Conservation (phyloP, 768 basidiomycete genomes). For the Boletales sp. region DNA sequence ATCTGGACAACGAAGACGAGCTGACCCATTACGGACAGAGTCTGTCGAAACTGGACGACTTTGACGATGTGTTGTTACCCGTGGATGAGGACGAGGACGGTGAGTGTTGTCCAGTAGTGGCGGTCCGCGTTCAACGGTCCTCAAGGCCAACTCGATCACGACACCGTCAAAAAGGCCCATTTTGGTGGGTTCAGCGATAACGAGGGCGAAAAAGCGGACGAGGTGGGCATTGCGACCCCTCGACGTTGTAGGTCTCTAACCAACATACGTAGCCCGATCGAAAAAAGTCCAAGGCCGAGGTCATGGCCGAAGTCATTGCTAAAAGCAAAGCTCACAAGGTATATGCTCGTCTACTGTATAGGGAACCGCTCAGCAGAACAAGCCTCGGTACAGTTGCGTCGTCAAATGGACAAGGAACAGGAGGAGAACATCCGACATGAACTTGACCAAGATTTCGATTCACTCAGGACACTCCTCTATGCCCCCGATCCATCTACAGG, state of each 20-base stretch:
- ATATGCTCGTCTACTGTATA: slow-evolving; percentile 1
- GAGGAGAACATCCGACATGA: slow-evolving; percentile 83
- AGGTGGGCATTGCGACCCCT: slow-evolving; percentile 31
- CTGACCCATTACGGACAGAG: slow-evolving; percentile 91
- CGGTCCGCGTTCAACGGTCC: background rate
- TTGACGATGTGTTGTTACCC: slow-evolving; percentile 57
- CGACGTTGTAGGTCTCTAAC: background rate
- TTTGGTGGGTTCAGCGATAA: slow-evolving; percentile 87
- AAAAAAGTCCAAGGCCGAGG: slow-evolving; percentile 92
- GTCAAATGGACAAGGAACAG: slow-evolving; percentile 86
- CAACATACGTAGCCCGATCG: slow-evolving; percentile 54
- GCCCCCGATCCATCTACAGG: slow-evolving; percentile 47
- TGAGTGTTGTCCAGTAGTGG: slow-evolving; percentile 17
- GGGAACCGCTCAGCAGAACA: background rate
- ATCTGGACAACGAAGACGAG: slow-evolving; percentile 88
- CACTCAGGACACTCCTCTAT: slow-evolving; percentile 72
- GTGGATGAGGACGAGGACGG: slow-evolving; percentile 58
- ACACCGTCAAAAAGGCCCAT: slow-evolving; percentile 65
- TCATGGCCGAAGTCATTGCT: slow-evolving; percentile 96
- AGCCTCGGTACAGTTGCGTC: slow-evolving; percentile 52
- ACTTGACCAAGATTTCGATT: slow-evolving; percentile 84
- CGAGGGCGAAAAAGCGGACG: slow-evolving; percentile 49
- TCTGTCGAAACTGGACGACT: slow-evolving; percentile 80
- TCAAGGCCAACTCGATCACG: slow-evolving; percentile 63
- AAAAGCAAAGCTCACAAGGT: slow-evolving; percentile 98